Conservation (phyloP, 345 rosid genomes). For the Eutrema heterophyllum region DNA sequence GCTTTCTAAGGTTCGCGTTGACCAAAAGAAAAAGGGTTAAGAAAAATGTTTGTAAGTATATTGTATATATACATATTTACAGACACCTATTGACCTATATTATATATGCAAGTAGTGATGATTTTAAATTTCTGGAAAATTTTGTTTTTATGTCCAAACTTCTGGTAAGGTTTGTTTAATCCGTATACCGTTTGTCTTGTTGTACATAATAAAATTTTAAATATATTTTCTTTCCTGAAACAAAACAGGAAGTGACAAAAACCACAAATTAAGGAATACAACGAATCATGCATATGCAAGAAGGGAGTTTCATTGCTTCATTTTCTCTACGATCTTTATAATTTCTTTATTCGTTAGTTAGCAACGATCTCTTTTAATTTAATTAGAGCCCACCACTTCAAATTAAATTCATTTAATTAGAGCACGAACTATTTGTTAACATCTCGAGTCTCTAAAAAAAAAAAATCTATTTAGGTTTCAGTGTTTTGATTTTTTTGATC, state of each 20-base stretch:
- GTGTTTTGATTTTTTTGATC: not conserved
- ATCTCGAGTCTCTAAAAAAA: not conserved
- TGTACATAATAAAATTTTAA: not conserved
- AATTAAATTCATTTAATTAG: not conserved
- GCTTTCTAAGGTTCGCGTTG: conserved; percentile 12
- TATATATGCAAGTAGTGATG: not conserved
- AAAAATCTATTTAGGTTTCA: not conserved
- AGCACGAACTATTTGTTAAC: not conserved
- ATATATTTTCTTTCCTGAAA: not conserved
- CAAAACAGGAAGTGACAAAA: conserved; percentile 2
- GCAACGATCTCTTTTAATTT: not conserved
- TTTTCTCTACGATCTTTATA: not conserved
- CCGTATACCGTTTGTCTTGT: not conserved
- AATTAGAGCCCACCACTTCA: conserved; percentile 1
- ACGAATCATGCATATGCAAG: not conserved
- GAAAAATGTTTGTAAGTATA: not conserved
- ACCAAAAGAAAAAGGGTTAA: not conserved
- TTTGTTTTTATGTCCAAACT: not conserved
- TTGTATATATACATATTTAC: too few relatives aligned
- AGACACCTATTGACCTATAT: too few relatives aligned
- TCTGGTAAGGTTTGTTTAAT: not conserved
- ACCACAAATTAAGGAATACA: conserved; percentile 2
- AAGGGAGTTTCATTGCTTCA: conserved; percentile 11
- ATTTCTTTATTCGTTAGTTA: not conserved
- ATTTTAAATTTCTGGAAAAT: not conserved